phyloP scores from a whole-genome alignment of 805 yeast species.

The Jamesozyma gamospora region DNA sequence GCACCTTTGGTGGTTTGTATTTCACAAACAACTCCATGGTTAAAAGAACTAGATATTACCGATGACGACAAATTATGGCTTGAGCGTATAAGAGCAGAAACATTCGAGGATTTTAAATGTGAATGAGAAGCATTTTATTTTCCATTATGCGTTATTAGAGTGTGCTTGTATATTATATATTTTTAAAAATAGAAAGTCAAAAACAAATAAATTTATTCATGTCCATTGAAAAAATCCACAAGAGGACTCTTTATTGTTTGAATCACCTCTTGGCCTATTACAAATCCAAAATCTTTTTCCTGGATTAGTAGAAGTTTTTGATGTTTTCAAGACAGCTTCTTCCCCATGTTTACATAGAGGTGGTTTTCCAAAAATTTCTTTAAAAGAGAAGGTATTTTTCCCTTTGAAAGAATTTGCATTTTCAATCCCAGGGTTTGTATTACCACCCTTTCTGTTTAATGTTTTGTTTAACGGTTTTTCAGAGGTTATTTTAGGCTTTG shows the following conservation, averaged over 20 bases:
- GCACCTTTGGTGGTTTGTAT: constrained; percentile 16
- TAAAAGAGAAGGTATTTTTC: not conserved
- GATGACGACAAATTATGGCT: constrained; percentile 24
- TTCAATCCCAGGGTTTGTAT: too few relatives aligned
- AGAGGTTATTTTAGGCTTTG: too few relatives aligned
- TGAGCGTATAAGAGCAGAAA: constrained; percentile 14
- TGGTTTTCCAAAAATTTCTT: constrained; percentile 21
- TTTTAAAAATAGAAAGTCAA: not conserved
- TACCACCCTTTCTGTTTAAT: too few relatives aligned
- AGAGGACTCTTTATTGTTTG: constrained; percentile 26
- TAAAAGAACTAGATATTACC: constrained; percentile 19
- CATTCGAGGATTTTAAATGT: constrained; percentile 7
- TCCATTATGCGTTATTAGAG: not conserved
- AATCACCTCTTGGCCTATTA: constrained; percentile 28
- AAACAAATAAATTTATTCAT: constrained; percentile 1
- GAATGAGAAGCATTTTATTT: not conserved
- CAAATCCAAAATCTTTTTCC: constrained; percentile 52
- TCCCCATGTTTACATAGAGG: constrained; percentile 43
- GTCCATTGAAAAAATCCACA: constrained; percentile 51
- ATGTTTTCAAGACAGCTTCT: constrained; percentile 37
- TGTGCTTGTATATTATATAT: not conserved
- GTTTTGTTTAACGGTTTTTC: too few relatives aligned
- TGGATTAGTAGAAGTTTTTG: constrained; percentile 34
- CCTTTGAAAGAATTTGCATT: too few relatives aligned
- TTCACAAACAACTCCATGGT: constrained; percentile 14